These are phyloP conservation scores for Caryocar brasiliense DNA, from an alignment of 441 rosid species.

Conservation along the genomic window DNA sequence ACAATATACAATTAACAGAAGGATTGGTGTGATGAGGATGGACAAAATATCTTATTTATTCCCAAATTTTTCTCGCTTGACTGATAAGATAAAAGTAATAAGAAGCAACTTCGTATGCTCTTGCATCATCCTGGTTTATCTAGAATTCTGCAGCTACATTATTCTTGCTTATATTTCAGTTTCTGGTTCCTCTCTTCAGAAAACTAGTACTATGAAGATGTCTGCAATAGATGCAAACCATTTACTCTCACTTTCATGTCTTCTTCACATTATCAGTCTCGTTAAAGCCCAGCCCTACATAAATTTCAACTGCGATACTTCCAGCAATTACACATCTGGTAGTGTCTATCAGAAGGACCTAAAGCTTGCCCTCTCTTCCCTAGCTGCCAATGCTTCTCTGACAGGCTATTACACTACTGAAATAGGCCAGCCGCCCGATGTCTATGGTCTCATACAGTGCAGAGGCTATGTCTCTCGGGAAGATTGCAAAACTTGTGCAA, in stretches of 20 bases:
- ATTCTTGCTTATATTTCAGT: too few species aligned
- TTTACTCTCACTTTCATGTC: neutral
- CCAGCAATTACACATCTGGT: constrained; percentile 12
- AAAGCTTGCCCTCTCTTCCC: constrained; percentile 9
- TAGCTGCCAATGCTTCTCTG: constrained; percentile 19
- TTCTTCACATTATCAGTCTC: neutral
- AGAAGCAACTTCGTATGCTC: too few species aligned
- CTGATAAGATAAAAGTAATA: too few species aligned
- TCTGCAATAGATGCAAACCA: too few species aligned
- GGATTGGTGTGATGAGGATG: too few species aligned
- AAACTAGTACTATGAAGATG: too few species aligned
- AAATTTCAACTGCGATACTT: constrained; percentile 1
- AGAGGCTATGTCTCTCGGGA: constrained; percentile 5
- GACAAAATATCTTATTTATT: too few species aligned
- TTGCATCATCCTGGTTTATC: too few species aligned
- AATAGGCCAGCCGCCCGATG: constrained; percentile 2
- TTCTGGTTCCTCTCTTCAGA: too few species aligned
- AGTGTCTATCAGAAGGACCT: constrained; percentile 11
- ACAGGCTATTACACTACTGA: constrained; percentile 4
- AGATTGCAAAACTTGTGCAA: constrained; percentile 17
- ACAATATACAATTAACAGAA: too few species aligned
- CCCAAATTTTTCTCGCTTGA: too few species aligned
- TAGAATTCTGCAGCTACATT: too few species aligned
- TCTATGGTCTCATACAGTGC: constrained; percentile 22
- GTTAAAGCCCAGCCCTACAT: neutral